Evolutionary conservation across 2,329 filamentous ascomycete species (phyloP), one percentile per base, ranked within the genome.

Genomic region (Botrytis galanthina): DNA sequence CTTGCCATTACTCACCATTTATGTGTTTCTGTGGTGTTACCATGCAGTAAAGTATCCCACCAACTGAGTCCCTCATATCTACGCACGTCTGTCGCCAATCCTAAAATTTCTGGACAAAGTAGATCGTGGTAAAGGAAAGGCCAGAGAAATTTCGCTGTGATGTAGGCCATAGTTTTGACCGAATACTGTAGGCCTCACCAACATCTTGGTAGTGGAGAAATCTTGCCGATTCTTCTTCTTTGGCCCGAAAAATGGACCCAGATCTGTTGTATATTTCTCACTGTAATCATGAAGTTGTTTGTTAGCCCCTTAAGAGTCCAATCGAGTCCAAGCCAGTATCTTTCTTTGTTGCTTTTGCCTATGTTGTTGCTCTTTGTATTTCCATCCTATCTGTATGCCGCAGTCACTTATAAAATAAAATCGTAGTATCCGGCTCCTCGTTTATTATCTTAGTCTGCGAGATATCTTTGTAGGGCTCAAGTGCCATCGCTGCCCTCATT

Each of bases 31-130:
- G 35, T 4, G 4, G 32, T 26, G 35, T 37, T 37, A 5, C 35
- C 16, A n/a, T 61, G 35, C 32, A 37, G 32, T 3, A 5, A 37
- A 26, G 0, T 22, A 4, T 37, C 59, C 22, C 9, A 22, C 22
- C 9, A 3, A 35, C 10, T 22, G 12, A 7, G 5, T 6, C 35
- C 0, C 57, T 32, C 32, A 0, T 12, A 0, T 7, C 26, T 37
- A 8, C 7, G 20, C 20, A 37, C 37, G 1, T 37, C 9, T 20
- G 10, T 6, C 18, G 0, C 7, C 32, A 14, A 7, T 26, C 20
- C 14, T 39, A 3, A 5, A n/a, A 26, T 10, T 16, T 26, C 22
- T 7, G 4, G 22, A 7, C 2, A 61, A 35, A 22, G 29, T 35
- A 60, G 29, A 29, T 35, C 1, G 20, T 37, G 59, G 32, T 22